Base-by-base conservation (phyloP, 2,329 filamentous ascomycete genomes). In the Epichloe bromicola region DNA sequence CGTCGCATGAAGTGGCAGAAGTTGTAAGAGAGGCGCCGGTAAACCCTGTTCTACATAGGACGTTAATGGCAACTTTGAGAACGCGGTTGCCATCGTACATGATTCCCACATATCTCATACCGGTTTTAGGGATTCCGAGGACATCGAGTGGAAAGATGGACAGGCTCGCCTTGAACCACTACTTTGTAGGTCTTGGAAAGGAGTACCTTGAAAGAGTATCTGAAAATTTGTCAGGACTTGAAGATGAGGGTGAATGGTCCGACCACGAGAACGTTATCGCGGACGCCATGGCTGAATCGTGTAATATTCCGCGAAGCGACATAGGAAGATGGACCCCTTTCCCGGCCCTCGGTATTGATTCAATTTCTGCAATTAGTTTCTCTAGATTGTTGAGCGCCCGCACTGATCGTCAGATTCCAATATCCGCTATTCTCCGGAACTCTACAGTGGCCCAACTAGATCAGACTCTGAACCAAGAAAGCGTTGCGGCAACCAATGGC, bases 261-360 rank as follows among this genome's bases (percentile, higher is more conserved):
- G 58, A 69, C 0, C 60, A 69, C 5, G 88, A 95, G 60, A 60
- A 54, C 1, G 55, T 61, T 0, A 71, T 94, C 50, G 78, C 78
- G 1, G 55, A 69, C 1, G 67, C 74, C 1, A 65, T 94, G 6
- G 69, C 77, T 0, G 58, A 71, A 5, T 67, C 74, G 0, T 70
- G 83, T 2, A 61, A 67, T 0, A 61, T 79, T 1, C 60, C 75
- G 0, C 51, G 61, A 3, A 57, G 63, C 1, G 65, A 71, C 0
- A 71, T 95, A 38, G 69, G 66, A 10, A 76, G 78, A 34, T 82
- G 82, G 67, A 83, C 81, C 0, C 88, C 88, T 0, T 85, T 95
- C 54, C 82, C 85, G 51, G 79, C 76, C n/a, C 65, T 95, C 3
- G 90, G 90, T 0, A 65, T 96, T 5, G 88, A 95, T 62, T 95